Conservation (phyloP, 208 protist species). For the Naegleria fowleri region DNA sequence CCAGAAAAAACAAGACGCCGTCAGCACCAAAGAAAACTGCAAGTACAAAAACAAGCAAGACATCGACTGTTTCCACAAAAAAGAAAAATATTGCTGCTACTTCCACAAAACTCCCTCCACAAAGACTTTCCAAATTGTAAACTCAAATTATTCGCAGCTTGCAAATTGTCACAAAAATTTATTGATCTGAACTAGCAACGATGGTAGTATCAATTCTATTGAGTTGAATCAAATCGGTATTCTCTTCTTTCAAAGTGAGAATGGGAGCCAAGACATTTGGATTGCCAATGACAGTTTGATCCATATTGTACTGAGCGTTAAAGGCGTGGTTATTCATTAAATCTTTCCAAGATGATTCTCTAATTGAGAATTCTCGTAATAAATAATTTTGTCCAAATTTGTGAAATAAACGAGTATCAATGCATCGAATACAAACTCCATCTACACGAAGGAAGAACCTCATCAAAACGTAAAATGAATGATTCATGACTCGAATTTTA, state of each 20-base stretch:
- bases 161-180: too few species aligned
- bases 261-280: background rate
- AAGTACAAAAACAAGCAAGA: background rate
- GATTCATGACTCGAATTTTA: constrained; percentile 46
- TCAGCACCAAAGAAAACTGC: background rate
- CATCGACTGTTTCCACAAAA: too few species aligned
- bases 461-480: constrained; percentile 45
- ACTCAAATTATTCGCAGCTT: too few species aligned
- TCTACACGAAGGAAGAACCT: constrained; percentile 53
- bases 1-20: background rate
- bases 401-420: constrained; percentile 46
- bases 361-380: constrained; percentile 27
- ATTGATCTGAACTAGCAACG: too few species aligned
- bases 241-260: background rate
- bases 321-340: background rate
- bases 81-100: too few species aligned
- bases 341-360: constrained; percentile 13
- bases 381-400: constrained; percentile 36
- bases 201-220: background rate
- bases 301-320: background rate
- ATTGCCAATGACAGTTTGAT: background rate
- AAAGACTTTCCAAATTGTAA: background rate
- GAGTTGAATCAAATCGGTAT: background rate
- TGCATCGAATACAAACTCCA: constrained; percentile 40
- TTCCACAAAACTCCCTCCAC: background rate